Percentiles rank a stretch among this genome's conserved stretches.
Conservation (phyloP, 345 rosid genomes). For the Angophora floribunda region DNA sequence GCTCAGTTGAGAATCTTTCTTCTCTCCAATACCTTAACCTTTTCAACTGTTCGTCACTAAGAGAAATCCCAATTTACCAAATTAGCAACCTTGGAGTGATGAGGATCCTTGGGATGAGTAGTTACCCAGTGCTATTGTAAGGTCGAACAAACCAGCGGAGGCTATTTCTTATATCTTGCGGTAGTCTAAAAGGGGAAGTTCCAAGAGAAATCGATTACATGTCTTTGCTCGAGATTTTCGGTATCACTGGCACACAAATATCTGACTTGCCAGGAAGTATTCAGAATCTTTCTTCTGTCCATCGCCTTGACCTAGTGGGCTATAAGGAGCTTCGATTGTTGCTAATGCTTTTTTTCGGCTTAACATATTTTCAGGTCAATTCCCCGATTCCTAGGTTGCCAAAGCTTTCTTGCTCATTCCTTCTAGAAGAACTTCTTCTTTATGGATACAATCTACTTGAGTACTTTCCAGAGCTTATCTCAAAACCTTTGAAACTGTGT, state of each 20-base stretch:
- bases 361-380: not conserved
- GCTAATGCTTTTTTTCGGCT: not conserved
- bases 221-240: not conserved
- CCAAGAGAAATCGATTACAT: not conserved
- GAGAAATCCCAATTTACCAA: not conserved
- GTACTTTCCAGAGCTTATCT: too few relatives aligned
- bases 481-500: too few relatives aligned
- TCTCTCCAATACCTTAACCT: too few relatives aligned
- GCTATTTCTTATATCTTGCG: not conserved
- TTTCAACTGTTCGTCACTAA: not conserved
- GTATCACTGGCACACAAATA: too few relatives aligned
- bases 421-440: not conserved
- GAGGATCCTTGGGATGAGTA: too few relatives aligned
- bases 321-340: accelerated
- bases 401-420: not conserved
- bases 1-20: not conserved
- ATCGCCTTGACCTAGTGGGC: accelerated
- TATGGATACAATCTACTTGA: too few relatives aligned
- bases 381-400: accelerated
- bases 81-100: too few relatives aligned
- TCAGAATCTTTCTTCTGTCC: not conserved
- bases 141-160: not conserved
- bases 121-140: not conserved
- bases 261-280: not conserved
- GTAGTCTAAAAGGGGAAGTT: not conserved